These are phyloP conservation scores for Naganishia kalamii DNA, from an alignment of 768 basidiomycete genomes.

Conservation along the genomic window DNA sequence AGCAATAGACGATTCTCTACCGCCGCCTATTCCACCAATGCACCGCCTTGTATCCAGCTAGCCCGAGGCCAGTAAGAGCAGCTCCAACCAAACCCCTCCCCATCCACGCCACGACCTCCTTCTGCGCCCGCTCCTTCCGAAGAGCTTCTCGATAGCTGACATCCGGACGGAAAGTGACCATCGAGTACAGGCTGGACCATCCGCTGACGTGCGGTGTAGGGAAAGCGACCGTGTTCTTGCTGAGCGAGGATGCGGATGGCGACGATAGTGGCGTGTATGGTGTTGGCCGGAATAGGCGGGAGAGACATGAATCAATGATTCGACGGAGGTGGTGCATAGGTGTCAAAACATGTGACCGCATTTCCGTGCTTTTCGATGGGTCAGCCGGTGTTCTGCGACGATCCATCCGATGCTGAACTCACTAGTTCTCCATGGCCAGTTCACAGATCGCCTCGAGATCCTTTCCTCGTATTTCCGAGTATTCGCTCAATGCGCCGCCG, in stretches of 20 bases:
- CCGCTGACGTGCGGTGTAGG: slow-evolving; percentile 59
- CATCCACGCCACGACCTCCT: slow-evolving; percentile 51
- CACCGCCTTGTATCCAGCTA: not conserved
- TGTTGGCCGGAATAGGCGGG: slow-evolving; percentile 33
- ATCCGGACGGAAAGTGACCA: slow-evolving; percentile 97
- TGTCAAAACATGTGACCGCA: slow-evolving; percentile 86
- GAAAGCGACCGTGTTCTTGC: slow-evolving; percentile 51
- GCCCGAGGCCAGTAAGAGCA: not conserved
- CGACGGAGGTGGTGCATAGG: slow-evolving; percentile 71
- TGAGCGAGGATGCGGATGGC: slow-evolving; percentile 7
- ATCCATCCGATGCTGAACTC: slow-evolving; percentile 47
- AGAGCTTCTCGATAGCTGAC: slow-evolving; percentile 79
- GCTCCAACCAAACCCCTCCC: slow-evolving; percentile 3
- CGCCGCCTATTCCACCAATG: not conserved
- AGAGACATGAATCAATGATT: slow-evolving; percentile 62
- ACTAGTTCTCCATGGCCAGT: slow-evolving; percentile 97
- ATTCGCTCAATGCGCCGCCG: slow-evolving; percentile 63
- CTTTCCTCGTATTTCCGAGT: slow-evolving; percentile 73
- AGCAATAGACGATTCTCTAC: not conserved
- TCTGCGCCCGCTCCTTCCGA: slow-evolving; percentile 64
- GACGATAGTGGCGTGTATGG: slow-evolving; percentile 27
- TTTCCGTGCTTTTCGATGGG: slow-evolving; percentile 63
- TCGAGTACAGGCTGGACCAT: slow-evolving; percentile 91
- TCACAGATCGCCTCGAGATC: slow-evolving; percentile 86
- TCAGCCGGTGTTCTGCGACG: not conserved